Base-by-base conservation (phyloP, 108 stramenopile genomes). In the Nannochloropsis gaditana region DNA sequence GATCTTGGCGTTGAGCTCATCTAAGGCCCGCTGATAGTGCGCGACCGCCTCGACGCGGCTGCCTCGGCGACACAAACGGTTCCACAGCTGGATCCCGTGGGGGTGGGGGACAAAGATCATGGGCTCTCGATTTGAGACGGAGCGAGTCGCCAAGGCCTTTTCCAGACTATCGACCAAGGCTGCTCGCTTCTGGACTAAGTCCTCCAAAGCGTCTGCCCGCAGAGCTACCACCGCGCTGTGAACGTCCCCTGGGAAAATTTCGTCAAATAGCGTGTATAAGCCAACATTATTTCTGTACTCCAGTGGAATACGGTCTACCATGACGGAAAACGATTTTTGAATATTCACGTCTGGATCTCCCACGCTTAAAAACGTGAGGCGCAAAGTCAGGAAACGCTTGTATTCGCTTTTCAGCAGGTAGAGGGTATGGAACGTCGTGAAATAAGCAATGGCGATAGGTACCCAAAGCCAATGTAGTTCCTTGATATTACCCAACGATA, bases 241-340 rank as follows among this genome's bases (percentile, higher is more conserved):
- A 31, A 86, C 79, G 6, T 86, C 79, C 15, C 83, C 86, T 21
- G 82, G 82, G 42, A 86, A 86, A 42, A 86, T 42, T 17, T 82
- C 31, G 41, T 86, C 83, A 31, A 86, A 86, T 9, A 86, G 82
- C 11, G 44, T 43, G 19, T 82, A 42, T 9, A 86, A 45, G 21
- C 82, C 83, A 5, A 82, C 41, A 17, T 9, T 59, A 5, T 15
- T 42, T 43, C 47, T 43, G 45, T 82, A 82, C 42, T 81, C n/a
- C 19, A 43, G 41, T 19, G 86, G 86, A 50, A 86, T 21, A 3
- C 50, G 44, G 9, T 86, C 86, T 17, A 86, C 43, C 86, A 82
- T 81, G 6, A 86, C 83, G 21, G 86, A 82, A 31, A 82, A 86
- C n/a, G 81, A 84, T 21, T 81, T 86, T 31, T 86, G 86, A 3